These are phyloP conservation scores for Talaromyces verruculosus DNA, from an alignment of 2,329 filamentous ascomycete genomes.

Conservation along the genomic window DNA sequence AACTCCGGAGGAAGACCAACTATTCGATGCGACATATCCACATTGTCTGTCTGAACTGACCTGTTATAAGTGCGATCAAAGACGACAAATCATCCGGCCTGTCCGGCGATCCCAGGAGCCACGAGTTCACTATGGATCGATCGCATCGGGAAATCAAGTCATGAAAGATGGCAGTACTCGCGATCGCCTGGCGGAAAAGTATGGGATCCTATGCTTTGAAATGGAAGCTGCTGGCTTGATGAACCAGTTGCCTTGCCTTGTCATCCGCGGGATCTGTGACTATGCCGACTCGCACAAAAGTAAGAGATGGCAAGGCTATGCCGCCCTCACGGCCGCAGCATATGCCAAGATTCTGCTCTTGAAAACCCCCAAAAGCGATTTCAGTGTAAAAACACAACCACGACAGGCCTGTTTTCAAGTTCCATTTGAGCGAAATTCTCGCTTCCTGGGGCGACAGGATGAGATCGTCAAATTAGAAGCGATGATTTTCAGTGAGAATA, in stretches of 20 bases:
- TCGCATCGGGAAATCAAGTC: slow-evolving; percentile 10
- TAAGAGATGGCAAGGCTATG: slow-evolving; percentile 38
- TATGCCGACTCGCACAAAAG: slow-evolving; percentile 27
- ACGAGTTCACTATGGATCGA: background rate
- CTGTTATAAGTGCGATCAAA: background rate
- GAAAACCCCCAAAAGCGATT: background rate
- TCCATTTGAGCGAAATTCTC: too few species aligned
- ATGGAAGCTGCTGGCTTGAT: slow-evolving; percentile 22
- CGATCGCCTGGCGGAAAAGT: slow-evolving; percentile 1
- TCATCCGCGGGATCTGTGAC: slow-evolving; percentile 41
- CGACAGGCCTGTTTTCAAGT: too few species aligned
- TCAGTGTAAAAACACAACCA: too few species aligned
- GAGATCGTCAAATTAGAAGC: too few species aligned
- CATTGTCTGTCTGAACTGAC: background rate
- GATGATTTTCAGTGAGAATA: too few species aligned
- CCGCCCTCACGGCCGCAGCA: slow-evolving; percentile 32
- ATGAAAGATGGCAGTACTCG: slow-evolving; percentile 1
- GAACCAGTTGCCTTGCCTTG: slow-evolving; percentile 35
- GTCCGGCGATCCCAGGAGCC: background rate
- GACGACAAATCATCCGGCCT: background rate
- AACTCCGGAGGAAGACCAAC: background rate
- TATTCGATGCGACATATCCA: background rate
- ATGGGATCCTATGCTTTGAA: slow-evolving; percentile 28
- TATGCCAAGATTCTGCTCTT: slow-evolving; percentile 22
- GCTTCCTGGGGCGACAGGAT: too few species aligned